phyloP scores from a whole-genome alignment of 208 protist species.

The Wallacemonas collosoma region DNA sequence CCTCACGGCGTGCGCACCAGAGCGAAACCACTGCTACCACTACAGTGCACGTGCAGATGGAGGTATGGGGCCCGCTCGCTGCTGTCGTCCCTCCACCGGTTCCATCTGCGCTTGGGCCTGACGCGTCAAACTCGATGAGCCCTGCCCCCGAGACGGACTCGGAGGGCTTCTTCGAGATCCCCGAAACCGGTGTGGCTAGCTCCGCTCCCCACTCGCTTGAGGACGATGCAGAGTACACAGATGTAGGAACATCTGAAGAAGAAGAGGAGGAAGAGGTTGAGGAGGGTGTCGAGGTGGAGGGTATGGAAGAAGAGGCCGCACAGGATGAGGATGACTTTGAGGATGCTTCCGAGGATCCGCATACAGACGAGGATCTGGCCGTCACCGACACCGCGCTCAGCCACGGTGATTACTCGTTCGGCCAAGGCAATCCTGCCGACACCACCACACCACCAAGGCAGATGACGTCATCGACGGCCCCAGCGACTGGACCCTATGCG shows the following conservation, averaged over 20 bases:
- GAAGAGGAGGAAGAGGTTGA: constrained; percentile 21
- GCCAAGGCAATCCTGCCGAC: not conserved
- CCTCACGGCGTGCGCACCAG: too few relatives aligned
- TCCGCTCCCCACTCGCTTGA: constrained; percentile 1
- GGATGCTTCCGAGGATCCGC: not conserved
- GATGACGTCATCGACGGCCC: not conserved
- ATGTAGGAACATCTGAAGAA: not conserved
- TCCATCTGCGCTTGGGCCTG: too few relatives aligned
- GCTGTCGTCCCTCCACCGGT: too few relatives aligned
- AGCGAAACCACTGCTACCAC: too few relatives aligned
- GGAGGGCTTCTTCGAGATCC: constrained; percentile 15
- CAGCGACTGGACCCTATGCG: not conserved
- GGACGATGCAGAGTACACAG: not conserved
- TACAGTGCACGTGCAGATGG: not conserved
- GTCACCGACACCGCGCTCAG: not conserved
- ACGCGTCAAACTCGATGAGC: not conserved
- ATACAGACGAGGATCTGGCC: not conserved
- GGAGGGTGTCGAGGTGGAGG: constrained; percentile 6
- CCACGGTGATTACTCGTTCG: constrained; percentile 4
- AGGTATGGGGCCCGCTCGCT: not conserved
- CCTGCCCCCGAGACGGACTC: constrained; percentile 5
- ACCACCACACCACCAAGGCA: not conserved
- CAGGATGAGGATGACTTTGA: constrained; percentile 13
- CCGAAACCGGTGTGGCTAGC: not conserved
- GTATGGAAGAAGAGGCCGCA: constrained; percentile 19